Evolutionary conservation across 352 stramenopile genomes (phyloP).

Genomic region (Elongisporangium prolatum): DNA sequence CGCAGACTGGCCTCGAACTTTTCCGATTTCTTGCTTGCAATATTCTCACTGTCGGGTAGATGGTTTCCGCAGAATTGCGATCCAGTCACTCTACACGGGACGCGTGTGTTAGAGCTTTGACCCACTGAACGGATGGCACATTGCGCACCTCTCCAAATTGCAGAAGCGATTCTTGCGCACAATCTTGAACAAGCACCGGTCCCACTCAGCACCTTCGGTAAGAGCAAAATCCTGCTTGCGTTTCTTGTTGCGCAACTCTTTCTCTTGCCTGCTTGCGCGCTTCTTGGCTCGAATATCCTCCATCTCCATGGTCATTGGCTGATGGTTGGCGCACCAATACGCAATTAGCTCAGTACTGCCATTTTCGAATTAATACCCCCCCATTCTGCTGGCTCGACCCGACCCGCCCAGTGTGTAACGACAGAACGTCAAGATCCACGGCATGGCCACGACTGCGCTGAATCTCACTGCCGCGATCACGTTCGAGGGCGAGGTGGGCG

Average conservation of each 20-base stretch:
- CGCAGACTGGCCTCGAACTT: constrained; percentile 55
- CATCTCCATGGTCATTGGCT: not conserved
- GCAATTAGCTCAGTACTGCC: not conserved
- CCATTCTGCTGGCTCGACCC: not conserved
- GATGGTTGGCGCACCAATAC: no score
- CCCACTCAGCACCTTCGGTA: constrained; percentile 51
- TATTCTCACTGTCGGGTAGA: constrained; percentile 29
- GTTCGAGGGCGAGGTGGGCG: constrained; percentile 1
- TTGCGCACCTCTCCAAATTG: constrained; percentile 61
- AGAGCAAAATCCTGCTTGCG: constrained; percentile 47
- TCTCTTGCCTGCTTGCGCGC: constrained; percentile 1
- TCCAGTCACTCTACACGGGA: constrained; percentile 38
- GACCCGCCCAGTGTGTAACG: not conserved
- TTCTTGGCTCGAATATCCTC: not conserved
- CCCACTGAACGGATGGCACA: not conserved
- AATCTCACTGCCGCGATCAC: not conserved
- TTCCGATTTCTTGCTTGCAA: constrained; percentile 50
- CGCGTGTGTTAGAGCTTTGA: not conserved
- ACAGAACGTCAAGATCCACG: not conserved
- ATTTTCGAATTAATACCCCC: not conserved
- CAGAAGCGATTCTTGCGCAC: constrained; percentile 80
- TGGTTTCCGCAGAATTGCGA: constrained; percentile 78
- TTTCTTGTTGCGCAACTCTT: constrained; percentile 29
- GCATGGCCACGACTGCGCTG: not conserved
- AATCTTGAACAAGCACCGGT: constrained; percentile 76